These are phyloP conservation scores for Suhomyces bribrorum DNA, from an alignment of 1,139 yeast genomes.

Conservation along the genomic window DNA sequence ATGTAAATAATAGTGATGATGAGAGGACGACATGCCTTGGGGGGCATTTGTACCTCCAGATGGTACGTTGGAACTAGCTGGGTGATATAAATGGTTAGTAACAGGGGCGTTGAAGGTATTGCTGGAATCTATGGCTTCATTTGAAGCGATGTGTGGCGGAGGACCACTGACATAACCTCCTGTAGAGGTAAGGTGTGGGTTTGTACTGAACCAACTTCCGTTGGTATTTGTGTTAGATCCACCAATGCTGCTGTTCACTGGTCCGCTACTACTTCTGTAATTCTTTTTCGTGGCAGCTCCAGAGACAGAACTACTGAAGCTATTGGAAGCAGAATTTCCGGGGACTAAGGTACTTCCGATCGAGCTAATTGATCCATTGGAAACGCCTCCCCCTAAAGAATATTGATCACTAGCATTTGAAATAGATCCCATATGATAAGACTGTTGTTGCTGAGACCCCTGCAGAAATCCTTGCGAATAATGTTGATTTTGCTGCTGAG, in stretches of 20 bases:
- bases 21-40: no score
- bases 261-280: constrained; percentile 11
- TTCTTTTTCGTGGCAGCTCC: constrained; percentile 7
- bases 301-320: constrained; percentile 10
- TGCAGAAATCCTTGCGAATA: constrained; percentile 2
- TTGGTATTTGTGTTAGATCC: constrained; percentile 6
- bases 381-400: constrained; percentile 11
- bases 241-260: constrained; percentile 6
- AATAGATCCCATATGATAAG: constrained; percentile 10
- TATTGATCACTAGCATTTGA: constrained; percentile 12
- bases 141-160: constrained; percentile 2
- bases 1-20: constrained; percentile 8
- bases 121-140: neutral
- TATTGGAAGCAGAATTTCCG: constrained; percentile 8
- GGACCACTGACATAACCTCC: constrained; percentile 8
- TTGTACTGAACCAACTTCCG: constrained; percentile 13
- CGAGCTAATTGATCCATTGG: constrained; percentile 14
- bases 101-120: constrained; percentile 3
- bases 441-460: constrained; percentile 4
- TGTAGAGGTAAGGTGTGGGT: constrained; percentile 6
- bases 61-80: neutral
- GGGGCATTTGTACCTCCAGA: constrained; percentile 1
- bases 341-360: constrained; percentile 7
- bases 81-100: constrained; percentile 7
- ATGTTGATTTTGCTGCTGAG: constrained; percentile 7